These are phyloP conservation scores for Coemansia sp. DNA, from an alignment of 192 early-diverging fungal genomes.

Conservation along the genomic window DNA sequence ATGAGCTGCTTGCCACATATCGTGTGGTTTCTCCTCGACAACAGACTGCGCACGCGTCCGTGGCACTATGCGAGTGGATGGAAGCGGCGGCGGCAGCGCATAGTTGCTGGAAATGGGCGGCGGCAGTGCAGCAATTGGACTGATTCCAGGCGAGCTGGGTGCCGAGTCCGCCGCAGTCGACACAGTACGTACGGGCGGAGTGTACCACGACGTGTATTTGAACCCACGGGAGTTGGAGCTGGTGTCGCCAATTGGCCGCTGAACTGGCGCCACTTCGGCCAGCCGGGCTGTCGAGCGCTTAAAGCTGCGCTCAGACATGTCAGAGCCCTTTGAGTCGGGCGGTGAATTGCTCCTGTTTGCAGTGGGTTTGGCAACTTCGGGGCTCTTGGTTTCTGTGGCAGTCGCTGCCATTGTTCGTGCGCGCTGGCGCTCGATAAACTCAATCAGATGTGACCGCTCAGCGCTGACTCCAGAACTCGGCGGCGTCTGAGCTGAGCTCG, in stretches of 20 bases:
- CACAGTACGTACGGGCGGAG: not conserved
- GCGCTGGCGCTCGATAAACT: conserved; percentile 49
- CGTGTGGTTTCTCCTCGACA: conserved; percentile 5
- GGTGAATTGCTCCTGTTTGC: conserved; percentile 2
- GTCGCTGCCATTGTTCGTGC: conserved; percentile 15
- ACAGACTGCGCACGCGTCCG: conserved; percentile 23
- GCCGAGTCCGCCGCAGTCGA: not conserved
- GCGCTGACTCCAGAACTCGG: not conserved
- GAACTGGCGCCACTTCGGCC: conserved; percentile 25
- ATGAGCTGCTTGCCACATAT: not conserved
- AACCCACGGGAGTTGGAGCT: not conserved
- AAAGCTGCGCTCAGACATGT: conserved; percentile 46
- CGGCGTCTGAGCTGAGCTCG: not conserved
- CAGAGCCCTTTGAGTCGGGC: conserved; percentile 23
- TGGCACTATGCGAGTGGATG: conserved; percentile 30
- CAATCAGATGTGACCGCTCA: conserved; percentile 44
- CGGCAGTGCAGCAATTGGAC: not conserved
- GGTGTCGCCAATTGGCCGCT: not conserved
- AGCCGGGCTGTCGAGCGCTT: conserved; percentile 49
- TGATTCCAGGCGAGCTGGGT: not conserved
- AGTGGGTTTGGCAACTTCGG: not conserved
- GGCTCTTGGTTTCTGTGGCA: not conserved
- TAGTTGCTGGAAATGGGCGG: not conserved
- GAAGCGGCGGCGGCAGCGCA: conserved; percentile 13
- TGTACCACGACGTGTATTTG: conserved; percentile 26